Percentiles rank a stretch among this genome's conserved stretches.
These are phyloP conservation scores for Salix viminalis DNA, from an alignment of 345 rosid genomes.

Conservation along the genomic window DNA sequence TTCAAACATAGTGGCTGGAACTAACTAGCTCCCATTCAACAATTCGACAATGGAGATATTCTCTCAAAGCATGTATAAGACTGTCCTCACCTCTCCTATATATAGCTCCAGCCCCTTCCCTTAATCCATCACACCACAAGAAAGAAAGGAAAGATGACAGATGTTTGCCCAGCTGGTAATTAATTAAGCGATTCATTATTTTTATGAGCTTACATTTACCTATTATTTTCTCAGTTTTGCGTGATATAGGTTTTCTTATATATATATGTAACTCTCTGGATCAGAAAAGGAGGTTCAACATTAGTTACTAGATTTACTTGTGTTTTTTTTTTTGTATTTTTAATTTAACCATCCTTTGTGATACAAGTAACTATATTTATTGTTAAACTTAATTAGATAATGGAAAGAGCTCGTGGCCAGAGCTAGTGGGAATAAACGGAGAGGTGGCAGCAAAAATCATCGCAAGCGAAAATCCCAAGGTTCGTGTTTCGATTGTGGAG, in stretches of 20 bases:
- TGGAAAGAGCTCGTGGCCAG: conserved; percentile 40
- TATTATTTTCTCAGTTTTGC: too few relatives aligned
- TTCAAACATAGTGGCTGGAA: not conserved
- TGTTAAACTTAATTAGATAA: not conserved
- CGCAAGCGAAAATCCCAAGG: conserved; percentile 32
- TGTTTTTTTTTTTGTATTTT: not conserved
- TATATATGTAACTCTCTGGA: too few relatives aligned
- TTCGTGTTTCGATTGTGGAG: conserved; percentile 27
- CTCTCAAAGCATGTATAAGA: not conserved
- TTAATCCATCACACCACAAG: not conserved
- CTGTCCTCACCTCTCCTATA: not conserved
- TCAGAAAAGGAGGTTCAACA: too few relatives aligned
- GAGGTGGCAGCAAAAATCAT: conserved; percentile 34
- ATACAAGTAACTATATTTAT: not conserved
- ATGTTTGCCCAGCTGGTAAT: not conserved
- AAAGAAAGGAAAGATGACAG: not conserved
- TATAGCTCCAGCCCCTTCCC: not conserved
- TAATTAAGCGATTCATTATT: not conserved
- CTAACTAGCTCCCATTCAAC: not conserved
- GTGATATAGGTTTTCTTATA: too few relatives aligned
- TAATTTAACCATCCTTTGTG: not conserved
- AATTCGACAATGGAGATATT: not conserved
- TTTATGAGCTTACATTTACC: not conserved
- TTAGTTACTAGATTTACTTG: not conserved
- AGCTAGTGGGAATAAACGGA: conserved; percentile 38